Base-by-base conservation (phyloP, 2,329 filamentous ascomycete genomes). In the Fusarium globosum region DNA sequence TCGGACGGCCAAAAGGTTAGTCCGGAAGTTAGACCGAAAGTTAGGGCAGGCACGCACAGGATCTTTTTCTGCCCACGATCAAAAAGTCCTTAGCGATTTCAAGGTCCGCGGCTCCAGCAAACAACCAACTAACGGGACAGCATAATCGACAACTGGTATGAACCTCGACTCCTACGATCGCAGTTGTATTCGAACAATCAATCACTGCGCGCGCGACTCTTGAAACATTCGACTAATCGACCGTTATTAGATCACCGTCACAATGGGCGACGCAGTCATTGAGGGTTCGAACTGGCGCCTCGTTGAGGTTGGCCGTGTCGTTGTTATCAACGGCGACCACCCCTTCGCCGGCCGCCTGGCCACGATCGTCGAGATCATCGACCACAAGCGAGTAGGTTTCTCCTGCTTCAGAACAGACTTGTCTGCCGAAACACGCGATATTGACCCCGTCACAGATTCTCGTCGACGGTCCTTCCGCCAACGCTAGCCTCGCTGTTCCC, bases 321-420 rank as follows among this genome's bases (percentile, higher is more conserved):
- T 97, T 85, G 91, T 97, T 86, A 92, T 98, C 88, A 93, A 94
- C 86, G 86, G 86, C 82, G 88, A 90, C 84, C 93, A 95, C 83
- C 91, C 92, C 81, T 93, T 88, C 88, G 88, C 89, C 80, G 95
- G 95, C 88, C 94, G 94, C 85, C 91, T 98, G 81, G 97, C 95
- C 82, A 89, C 92, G 82, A 96, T 99, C 83, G 95, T 97, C 87
- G 96, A 99, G 92, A 98, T 99, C 87, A 96, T 99, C 88, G 96
- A 99, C 89, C 96, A 99, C 93, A 98, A 97, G 92, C 95, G 96
- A 88, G 96, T 99, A 97, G 85, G 96, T 94, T 83, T 57, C 65
- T 55, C 55, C 55, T 58, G 65, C 60, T 57, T 59, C 58, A 56
- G 55, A 59, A 51, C 42, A 58, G 59, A 36, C 46, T 26, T 49